phyloP scores from a whole-genome alignment of 2,329 filamentous ascomycete species.

The Clarireedia sp. region DNA sequence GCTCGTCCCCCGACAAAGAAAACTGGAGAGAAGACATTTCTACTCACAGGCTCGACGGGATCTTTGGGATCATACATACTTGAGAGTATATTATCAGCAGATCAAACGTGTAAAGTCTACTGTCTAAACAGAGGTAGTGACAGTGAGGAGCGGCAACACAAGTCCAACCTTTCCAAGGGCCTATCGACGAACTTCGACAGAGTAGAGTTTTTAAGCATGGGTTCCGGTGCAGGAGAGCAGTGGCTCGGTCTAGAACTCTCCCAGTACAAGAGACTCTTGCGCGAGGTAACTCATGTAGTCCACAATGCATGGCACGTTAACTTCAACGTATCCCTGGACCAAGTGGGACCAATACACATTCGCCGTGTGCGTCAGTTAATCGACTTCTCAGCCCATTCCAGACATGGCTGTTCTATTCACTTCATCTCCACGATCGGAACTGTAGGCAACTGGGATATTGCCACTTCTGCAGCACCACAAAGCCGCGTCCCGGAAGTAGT shows the following conservation, averaged over 20 bases:
- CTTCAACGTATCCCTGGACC: slow-evolving; percentile 28
- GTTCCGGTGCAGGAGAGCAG: slow-evolving; percentile 34
- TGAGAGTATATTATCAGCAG: slow-evolving; percentile 28
- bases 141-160: slow-evolving; percentile 10
- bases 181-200: slow-evolving; percentile 20
- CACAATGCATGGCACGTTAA: slow-evolving; percentile 33
- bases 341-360: slow-evolving; percentile 18
- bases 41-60: slow-evolving; percentile 42
- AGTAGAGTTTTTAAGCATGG: slow-evolving; percentile 40
- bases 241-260: slow-evolving; percentile 38
- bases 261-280: slow-evolving; percentile 1
- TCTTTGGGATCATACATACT: slow-evolving; percentile 41
- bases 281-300: not conserved
- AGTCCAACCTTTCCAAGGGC: not conserved
- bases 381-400: slow-evolving; percentile 3
- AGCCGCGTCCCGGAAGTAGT: slow-evolving; percentile 32
- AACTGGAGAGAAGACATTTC: slow-evolving; percentile 7
- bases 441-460: not conserved
- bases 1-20: not conserved
- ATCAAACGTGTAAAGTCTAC: slow-evolving; percentile 34
- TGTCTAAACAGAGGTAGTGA: slow-evolving; percentile 38
- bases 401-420: not conserved
- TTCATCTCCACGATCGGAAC: slow-evolving; percentile 26
- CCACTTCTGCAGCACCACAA: not conserved
- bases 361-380: slow-evolving; percentile 1